A percentile compares a stretch with the other conserved stretches of the same genome.
These are phyloP conservation scores for Pestalotiopsis sp. DNA, from an alignment of 2,329 filamentous ascomycete species.

Conservation along the genomic window DNA sequence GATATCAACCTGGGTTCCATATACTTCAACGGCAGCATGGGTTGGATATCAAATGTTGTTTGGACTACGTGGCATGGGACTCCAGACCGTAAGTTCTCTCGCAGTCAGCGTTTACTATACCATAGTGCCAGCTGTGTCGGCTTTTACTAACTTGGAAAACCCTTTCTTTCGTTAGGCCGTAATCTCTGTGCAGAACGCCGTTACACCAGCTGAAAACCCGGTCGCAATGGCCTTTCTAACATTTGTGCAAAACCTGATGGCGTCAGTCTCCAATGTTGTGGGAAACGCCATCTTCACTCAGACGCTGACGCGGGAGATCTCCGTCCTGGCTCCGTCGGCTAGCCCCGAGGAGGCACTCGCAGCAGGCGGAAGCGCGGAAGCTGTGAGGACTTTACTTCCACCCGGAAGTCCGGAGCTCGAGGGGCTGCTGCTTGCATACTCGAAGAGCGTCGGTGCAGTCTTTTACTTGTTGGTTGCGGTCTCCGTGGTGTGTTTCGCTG, in stretches of 20 bases:
- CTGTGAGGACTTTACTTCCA: constrained; percentile 26
- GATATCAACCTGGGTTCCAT: constrained; percentile 28
- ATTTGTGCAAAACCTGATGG: constrained; percentile 27
- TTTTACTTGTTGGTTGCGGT: constrained; percentile 27
- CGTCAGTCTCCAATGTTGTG: constrained; percentile 27
- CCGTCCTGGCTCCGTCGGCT: constrained; percentile 24
- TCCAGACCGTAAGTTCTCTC: constrained; percentile 21
- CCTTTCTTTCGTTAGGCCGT: constrained; percentile 17
- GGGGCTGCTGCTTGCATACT: constrained; percentile 23
- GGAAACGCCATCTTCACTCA: constrained; percentile 29
- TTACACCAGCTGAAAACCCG: constrained; percentile 24
- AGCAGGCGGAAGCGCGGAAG: constrained; percentile 28
- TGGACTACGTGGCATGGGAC: constrained; percentile 25
- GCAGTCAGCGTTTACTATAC: neutral
- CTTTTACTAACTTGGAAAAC: neutral
- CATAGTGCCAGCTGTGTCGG: neutral
- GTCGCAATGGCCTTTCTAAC: constrained; percentile 26
- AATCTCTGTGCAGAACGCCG: constrained; percentile 28
- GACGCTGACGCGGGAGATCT: constrained; percentile 21
- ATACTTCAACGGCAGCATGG: constrained; percentile 25
- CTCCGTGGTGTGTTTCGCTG: constrained; percentile 19
- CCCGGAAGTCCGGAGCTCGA: constrained; percentile 26
- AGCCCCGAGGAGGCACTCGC: constrained; percentile 22
- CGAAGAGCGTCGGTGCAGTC: constrained; percentile 22
- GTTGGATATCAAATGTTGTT: constrained; percentile 31